Evolutionary conservation across 1,284 basidiomycete genomes (phyloP), one percentile per base, ranked within the genome.

Genomic region (Moesziomyces sp.): DNA sequence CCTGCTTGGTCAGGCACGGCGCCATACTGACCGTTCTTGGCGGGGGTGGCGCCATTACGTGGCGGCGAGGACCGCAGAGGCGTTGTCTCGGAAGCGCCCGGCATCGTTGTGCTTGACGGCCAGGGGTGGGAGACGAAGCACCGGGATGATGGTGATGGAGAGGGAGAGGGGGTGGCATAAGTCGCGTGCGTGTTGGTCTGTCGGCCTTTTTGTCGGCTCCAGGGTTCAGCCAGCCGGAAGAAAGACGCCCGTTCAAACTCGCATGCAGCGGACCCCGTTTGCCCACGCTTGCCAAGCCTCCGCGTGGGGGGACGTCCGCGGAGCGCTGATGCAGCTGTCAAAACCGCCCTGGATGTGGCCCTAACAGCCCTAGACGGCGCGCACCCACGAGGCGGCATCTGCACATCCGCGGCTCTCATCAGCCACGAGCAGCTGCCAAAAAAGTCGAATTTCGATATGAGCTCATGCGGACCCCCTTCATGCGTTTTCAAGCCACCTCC

Each of bases 21-120:
- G 46, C 64, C 64, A 42, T 60, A 67, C 8, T 24, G 46, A 19
- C 24, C 56, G 23, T 7, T 45, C 16, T 58, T 52, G 44, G 18
- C 50, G 24, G 26, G 9, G 18, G 5, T 18, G 5, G 35, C 42
- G 35, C n/a, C 52, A 14, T 38, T 30, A 21, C 11, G 3, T 16
- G 47, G 4, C 3, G 43, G 46, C 0, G 63, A 19, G 28, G 54
- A 54, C 46, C 49, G 46, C 5, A 68, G 55, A 21, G 65, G 65
- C 46, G 65, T 58, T 18, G 46, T 53, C 38, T 61, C 65, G 42
- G 58, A 52, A 5, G 58, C 53, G n/a, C 54, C 58, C n/a, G 58
- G 28, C 64, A 67, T 64, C 13, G 5, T 62, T 1, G n/a, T 46
- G 13, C 19, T 13, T 46, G 26, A 28, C 0, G 26, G 5, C 26